phyloP scores from a whole-genome alignment of 139 green algal species.

The Chlamydomonas sphaeroides region DNA sequence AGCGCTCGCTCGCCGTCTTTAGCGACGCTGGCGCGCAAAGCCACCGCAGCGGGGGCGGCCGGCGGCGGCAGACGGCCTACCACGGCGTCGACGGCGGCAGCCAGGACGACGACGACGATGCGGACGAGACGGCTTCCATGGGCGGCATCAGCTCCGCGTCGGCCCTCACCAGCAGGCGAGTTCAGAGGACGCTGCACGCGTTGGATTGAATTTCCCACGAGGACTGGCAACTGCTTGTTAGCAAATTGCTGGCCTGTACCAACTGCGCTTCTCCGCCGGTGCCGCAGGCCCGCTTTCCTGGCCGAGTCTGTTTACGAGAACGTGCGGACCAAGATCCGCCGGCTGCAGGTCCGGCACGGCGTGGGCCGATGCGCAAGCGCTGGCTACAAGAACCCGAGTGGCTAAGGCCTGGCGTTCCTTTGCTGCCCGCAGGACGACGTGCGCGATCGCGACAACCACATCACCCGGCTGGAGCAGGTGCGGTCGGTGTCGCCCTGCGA shows the following conservation, averaged over 20 bases:
- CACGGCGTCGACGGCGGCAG: not conserved
- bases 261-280: too few species aligned
- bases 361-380: too few species aligned
- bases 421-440: not conserved
- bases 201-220: too few species aligned
- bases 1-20: not conserved
- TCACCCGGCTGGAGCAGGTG: not conserved
- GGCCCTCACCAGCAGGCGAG: not conserved
- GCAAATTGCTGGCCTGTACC: too few species aligned
- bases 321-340: constrained; percentile 56
- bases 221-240: too few species aligned
- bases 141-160: not conserved
- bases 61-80: not conserved
- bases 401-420: too few species aligned
- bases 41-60: too few species aligned
- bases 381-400: too few species aligned
- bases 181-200: not conserved
- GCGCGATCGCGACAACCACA: not conserved
- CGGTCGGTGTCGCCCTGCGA: too few species aligned
- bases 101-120: not conserved
- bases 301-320: constrained; percentile 69
- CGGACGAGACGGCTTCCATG: constrained; percentile 9
- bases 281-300: constrained; percentile 42
- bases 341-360: too few species aligned
- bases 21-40: constrained; percentile 21